A percentile compares a stretch with the other conserved stretches of the same genome.
Conservation (phyloP, 1,284 basidiomycete species). For the Jaminaea rosea region DNA sequence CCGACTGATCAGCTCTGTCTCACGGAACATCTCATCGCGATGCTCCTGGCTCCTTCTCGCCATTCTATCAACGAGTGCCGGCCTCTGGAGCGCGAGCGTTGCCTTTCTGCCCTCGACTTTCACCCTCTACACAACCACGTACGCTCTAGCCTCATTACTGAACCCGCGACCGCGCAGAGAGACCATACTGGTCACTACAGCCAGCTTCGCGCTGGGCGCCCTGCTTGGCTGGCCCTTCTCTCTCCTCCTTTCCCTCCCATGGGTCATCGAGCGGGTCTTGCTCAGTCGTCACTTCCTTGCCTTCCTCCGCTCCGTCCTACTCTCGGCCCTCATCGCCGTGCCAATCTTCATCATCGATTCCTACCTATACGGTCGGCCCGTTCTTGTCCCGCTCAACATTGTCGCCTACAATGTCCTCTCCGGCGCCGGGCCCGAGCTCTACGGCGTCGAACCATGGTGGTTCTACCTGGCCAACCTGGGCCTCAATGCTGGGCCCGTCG, state of each 20-base stretch:
- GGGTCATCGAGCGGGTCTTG: conserved; percentile 82
- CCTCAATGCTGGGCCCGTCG: conserved; percentile 78
- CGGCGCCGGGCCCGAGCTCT: conserved; percentile 68
- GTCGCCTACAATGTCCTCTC: conserved; percentile 83
- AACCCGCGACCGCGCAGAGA: conserved; percentile 53
- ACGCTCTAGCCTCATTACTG: conserved; percentile 70
- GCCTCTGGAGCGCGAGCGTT: conserved; percentile 57
- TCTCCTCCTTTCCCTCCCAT: conserved; percentile 73
- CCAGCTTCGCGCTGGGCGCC: conserved; percentile 70
- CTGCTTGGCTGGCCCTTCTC: conserved; percentile 95
- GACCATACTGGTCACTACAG: conserved; percentile 56
- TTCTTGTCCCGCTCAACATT: conserved; percentile 85
- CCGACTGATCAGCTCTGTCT: conserved; percentile 72
- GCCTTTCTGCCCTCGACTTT: conserved; percentile 70
- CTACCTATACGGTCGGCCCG: conserved; percentile 70
- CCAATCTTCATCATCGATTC: conserved; percentile 56
- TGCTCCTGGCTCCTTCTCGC: conserved; percentile 86
- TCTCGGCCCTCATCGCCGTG: conserved; percentile 56
- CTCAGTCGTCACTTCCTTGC: conserved; percentile 51
- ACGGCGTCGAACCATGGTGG: conserved; percentile 77
- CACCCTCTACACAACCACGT: conserved; percentile 78
- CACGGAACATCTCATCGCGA: conserved; percentile 71
- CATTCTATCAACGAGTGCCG: conserved; percentile 72
- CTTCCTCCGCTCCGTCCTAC: conserved; percentile 56
- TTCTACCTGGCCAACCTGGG: conserved; percentile 53